These are phyloP conservation scores for Achaetomiella virescens DNA, from an alignment of 495 filamentous ascomycete genomes.

Conservation along the genomic window DNA sequence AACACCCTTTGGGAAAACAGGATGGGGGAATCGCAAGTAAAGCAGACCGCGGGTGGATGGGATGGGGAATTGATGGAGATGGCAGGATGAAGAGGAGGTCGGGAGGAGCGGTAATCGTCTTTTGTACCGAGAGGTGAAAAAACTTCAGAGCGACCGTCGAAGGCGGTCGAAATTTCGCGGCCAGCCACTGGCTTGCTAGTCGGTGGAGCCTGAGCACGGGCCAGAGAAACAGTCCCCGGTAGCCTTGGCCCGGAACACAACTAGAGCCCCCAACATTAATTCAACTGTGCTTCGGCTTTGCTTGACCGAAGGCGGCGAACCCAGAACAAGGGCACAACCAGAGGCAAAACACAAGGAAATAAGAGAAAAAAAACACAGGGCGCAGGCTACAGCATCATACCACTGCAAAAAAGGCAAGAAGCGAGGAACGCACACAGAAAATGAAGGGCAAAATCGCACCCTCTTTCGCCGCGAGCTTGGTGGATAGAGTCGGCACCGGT, in stretches of 20 bases:
- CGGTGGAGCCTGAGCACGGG: constrained; percentile 20
- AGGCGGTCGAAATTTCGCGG: constrained; percentile 30
- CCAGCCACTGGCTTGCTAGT: constrained; percentile 12
- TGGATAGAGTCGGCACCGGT: too few species aligned
- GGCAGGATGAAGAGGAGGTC: constrained; percentile 20
- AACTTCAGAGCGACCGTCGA: constrained; percentile 37
- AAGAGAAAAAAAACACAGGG: too few species aligned
- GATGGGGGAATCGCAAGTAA: constrained; percentile 23
- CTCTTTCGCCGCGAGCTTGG: too few species aligned
- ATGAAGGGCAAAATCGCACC: too few species aligned
- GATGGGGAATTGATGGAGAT: constrained; percentile 22
- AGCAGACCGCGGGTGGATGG: constrained; percentile 29
- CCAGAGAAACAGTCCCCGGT: background rate
- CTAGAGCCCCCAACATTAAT: background rate
- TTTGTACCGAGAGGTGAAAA: constrained; percentile 23
- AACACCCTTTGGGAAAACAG: constrained; percentile 23
- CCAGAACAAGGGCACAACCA: background rate
- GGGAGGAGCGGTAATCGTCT: constrained; percentile 17
- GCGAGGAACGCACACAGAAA: too few species aligned
- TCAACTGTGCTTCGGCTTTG: background rate
- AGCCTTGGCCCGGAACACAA: background rate
- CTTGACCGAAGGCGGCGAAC: background rate
- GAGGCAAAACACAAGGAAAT: too few species aligned
- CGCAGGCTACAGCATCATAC: too few species aligned
- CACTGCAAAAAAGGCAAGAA: too few species aligned